phyloP scores from a whole-genome alignment of 192 early-diverging fungal species.

The Coemansia sp. region DNA sequence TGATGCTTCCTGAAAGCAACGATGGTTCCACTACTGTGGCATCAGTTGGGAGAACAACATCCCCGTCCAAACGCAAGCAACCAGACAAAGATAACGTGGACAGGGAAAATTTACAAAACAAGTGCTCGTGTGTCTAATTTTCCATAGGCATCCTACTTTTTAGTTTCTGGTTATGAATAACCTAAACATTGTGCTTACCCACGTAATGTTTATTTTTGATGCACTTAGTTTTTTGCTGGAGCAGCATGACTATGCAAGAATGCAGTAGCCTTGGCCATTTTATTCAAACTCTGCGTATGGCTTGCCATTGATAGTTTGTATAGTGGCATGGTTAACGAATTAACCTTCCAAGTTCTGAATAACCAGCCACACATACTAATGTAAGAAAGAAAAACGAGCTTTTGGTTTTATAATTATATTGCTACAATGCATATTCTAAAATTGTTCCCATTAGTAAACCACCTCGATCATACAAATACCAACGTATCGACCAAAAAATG shows the following conservation, averaged over 20 bases:
- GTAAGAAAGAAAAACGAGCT: not conserved
- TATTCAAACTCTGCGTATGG: not conserved
- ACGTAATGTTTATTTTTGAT: too few species aligned
- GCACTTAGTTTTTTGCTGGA: not conserved
- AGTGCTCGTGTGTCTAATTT: too few species aligned
- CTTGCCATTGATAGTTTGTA: not conserved
- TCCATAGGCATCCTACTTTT: too few species aligned
- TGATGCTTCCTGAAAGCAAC: not conserved
- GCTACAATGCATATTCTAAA: not conserved
- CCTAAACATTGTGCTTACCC: too few species aligned
- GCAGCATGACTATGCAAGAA: not conserved
- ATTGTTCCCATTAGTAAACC: not conserved
- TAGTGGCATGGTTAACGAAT: not conserved
- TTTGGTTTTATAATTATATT: not conserved
- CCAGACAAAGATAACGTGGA: too few species aligned
- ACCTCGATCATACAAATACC: not conserved
- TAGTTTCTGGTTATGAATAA: too few species aligned
- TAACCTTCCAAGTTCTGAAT: not conserved
- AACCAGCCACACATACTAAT: not conserved
- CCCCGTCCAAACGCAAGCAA: too few species aligned
- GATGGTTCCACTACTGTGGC: too few species aligned
- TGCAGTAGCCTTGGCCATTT: not conserved
- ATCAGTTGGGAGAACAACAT: too few species aligned
- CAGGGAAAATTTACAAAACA: too few species aligned
- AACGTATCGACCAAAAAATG: not conserved